A percentile compares a stretch with the other conserved stretches of the same genome.
Evolutionary conservation across 2,329 filamentous ascomycete species (phyloP).

Genomic region (Talaromyces verruculosus): DNA sequence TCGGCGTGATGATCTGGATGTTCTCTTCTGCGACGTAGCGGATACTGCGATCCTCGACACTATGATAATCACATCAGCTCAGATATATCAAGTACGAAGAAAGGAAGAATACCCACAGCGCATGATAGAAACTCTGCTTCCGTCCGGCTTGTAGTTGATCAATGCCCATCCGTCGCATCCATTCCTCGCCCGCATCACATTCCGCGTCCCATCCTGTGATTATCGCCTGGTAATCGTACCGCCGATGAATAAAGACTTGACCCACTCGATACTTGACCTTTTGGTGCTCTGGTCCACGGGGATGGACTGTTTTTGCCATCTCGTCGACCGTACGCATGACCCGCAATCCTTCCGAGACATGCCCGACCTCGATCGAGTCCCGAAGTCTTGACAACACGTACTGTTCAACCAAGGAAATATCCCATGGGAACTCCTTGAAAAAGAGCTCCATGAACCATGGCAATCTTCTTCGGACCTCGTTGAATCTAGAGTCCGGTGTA

Average conservation of each 20-base stretch:
- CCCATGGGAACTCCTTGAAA: constrained; percentile 66
- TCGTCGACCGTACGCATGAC: constrained; percentile 58
- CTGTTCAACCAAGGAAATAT: constrained; percentile 68
- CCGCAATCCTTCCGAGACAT: constrained; percentile 55
- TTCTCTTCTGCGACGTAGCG: constrained; percentile 81
- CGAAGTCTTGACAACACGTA: constrained; percentile 64
- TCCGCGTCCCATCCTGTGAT: constrained; percentile 82
- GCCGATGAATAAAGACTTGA: constrained; percentile 77
- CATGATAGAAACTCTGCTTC: constrained; percentile 77
- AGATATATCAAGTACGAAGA: not conserved
- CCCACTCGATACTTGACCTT: constrained; percentile 69
- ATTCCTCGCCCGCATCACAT: constrained; percentile 60
- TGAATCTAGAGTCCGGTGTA: constrained; percentile 38
- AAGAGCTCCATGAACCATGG: constrained; percentile 65
- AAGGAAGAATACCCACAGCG: constrained; percentile 65
- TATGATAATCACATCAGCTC: constrained; percentile 34
- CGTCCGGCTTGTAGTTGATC: constrained; percentile 60
- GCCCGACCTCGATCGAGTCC: constrained; percentile 53
- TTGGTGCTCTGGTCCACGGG: constrained; percentile 36
- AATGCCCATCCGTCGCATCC: constrained; percentile 64
- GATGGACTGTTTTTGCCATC: constrained; percentile 52
- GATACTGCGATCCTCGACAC: constrained; percentile 65
- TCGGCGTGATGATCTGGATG: constrained; percentile 60
- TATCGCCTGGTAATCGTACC: constrained; percentile 76
- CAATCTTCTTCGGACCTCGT: constrained; percentile 62